Evolutionary conservation across 371 early-diverging fungal genomes (phyloP).

Genomic region (Quaeritorhiza haematococci): DNA sequence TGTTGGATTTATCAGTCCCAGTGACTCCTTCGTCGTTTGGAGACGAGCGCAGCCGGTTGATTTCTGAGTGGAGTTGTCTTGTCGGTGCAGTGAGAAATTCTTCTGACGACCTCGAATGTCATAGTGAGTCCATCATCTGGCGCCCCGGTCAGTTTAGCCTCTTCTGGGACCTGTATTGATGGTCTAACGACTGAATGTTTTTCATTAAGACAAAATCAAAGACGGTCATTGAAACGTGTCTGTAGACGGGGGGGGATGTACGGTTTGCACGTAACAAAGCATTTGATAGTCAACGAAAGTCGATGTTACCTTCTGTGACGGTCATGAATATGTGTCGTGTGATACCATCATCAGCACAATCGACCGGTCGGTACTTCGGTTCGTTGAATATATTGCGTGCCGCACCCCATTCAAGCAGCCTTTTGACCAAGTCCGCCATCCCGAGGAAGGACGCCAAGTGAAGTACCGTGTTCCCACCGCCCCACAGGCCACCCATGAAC

Average conservation of each 20-base stretch:
- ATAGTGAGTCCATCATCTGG: too few relatives aligned
- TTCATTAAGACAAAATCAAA: too few relatives aligned
- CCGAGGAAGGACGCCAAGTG: constrained; percentile 60
- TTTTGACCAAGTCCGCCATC: constrained; percentile 44
- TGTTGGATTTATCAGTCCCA: neutral
- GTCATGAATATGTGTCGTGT: constrained; percentile 47
- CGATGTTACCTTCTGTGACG: constrained; percentile 49
- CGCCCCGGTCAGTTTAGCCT: too few relatives aligned
- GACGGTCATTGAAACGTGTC: too few relatives aligned
- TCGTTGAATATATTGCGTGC: constrained; percentile 50
- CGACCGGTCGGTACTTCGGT: constrained; percentile 54
- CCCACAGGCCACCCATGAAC: constrained; percentile 66
- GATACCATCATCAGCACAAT: constrained; percentile 62
- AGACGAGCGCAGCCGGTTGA: too few relatives aligned
- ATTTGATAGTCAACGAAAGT: too few relatives aligned
- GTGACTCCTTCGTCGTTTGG: neutral
- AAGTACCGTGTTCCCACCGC: constrained; percentile 55
- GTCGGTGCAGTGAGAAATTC: constrained; percentile 5
- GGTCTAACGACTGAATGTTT: neutral
- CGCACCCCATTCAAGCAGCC: constrained; percentile 55
- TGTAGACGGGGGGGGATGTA: neutral
- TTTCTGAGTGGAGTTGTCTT: too few relatives aligned
- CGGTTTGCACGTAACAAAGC: neutral
- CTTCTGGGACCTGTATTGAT: neutral
- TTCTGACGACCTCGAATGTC: neutral